These are phyloP conservation scores for Berberis vulgaris DNA, from an alignment of 164 flowering plant species.

Conservation along the genomic window DNA sequence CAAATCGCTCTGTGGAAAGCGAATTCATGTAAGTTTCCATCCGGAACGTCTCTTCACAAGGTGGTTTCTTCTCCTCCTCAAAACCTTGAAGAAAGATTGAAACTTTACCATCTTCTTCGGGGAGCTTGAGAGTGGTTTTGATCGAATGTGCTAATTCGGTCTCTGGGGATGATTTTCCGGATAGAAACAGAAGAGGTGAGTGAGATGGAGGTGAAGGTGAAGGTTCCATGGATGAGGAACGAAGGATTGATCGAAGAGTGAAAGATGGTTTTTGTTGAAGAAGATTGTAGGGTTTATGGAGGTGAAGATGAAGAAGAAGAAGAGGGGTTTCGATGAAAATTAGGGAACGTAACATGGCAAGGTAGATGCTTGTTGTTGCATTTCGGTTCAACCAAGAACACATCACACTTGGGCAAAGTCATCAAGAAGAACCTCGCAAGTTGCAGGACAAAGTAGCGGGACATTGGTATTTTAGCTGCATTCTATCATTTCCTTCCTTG, in stretches of 20 bases:
- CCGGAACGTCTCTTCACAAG: constrained; percentile 20
- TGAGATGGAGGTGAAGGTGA: not conserved
- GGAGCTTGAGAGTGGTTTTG: constrained; percentile 38
- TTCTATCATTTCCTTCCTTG: constrained; percentile 91
- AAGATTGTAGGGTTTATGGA: too few relatives aligned
- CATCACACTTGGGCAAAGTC: too few relatives aligned
- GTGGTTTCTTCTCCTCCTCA: constrained; percentile 19
- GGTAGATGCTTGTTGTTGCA: too few relatives aligned
- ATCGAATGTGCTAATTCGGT: constrained; percentile 37
- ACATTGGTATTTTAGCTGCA: constrained; percentile 87
- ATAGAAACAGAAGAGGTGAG: constrained; percentile 25
- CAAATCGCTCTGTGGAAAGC: constrained; percentile 50
- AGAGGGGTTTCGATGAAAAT: too few relatives aligned
- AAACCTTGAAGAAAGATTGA: constrained; percentile 29
- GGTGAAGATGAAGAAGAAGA: too few relatives aligned
- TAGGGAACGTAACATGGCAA: too few relatives aligned
- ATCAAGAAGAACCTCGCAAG: too few relatives aligned
- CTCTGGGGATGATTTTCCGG: constrained; percentile 59
- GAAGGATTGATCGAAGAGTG: not conserved
- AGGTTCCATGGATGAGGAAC: not conserved
- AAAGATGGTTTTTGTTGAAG: not conserved
- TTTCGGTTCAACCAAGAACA: too few relatives aligned
- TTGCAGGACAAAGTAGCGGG: constrained; percentile 80
- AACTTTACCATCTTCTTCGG: constrained; percentile 26
- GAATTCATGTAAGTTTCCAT: constrained; percentile 34